Base-by-base conservation (phyloP, 441 rosid genomes). In the Capsella rubella region DNA sequence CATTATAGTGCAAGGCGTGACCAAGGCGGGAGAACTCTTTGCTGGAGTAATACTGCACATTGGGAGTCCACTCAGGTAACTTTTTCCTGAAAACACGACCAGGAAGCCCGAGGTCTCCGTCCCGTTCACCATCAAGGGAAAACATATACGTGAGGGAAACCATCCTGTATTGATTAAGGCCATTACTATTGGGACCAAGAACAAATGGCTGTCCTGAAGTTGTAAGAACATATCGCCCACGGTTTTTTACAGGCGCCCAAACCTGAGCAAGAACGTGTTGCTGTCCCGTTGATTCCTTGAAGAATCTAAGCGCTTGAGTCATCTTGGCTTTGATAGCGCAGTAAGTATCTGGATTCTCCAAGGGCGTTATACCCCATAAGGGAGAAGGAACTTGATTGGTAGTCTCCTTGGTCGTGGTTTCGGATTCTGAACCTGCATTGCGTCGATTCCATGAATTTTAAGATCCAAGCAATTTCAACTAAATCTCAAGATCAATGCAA, bases 41-140 rank as follows among this genome's bases (percentile, higher is more conserved):
- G 76, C 85, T 84, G 0, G 97, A 86, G 81, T 90, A 95, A 60
- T 87, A 95, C 85, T 85, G 94, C 27, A 95, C 99, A 66, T 95
- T 85, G 4, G 99, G 99, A 11, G 91, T 92, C 99, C 99, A 95
- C 50, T 95, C 99, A 1, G 99, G 97, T 67, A 92, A 64, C 64
- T 88, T 89, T 42, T 84, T 85, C 79, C 64, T 65, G 86, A 90
- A 95, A 79, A 92, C 99, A 35, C 99, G 97, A 5, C 99, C 97
- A 4, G 97, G 97, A 65, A 95, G 94, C 51, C 99, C 99, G 1
- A 87, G 89, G 77, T 84, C 89, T 35, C 80, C 83, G 10, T 87
- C 93, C 21, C 75, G 84, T 76, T 84, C 96, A 43, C 87, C 89
- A 54, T 90, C 99, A 69, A 85, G 85, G 37, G 95, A 84, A 69